These are phyloP conservation scores for Adansonia digitata DNA, from an alignment of 345 rosid species.

Conservation along the genomic window DNA sequence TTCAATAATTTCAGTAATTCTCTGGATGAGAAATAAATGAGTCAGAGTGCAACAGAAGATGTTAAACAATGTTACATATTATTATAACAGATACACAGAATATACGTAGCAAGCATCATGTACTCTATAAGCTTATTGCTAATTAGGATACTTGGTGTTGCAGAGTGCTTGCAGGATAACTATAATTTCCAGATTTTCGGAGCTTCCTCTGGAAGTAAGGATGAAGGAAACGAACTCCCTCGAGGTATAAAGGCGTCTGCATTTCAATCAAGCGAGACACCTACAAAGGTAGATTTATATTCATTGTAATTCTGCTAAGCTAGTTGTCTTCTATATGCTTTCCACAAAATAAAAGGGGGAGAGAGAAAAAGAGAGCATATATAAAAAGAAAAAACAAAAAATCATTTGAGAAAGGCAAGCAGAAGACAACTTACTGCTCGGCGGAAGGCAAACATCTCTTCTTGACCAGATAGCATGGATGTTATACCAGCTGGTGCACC, in stretches of 20 bases:
- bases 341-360: too few relatives aligned
- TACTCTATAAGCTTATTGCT: background rate
- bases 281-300: constrained; percentile 34
- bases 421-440: constrained; percentile 61
- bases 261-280: constrained; percentile 85
- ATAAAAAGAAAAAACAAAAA: too few relatives aligned
- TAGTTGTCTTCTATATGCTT: background rate
- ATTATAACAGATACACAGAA: background rate
- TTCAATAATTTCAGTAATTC: background rate
- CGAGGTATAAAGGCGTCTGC: constrained; percentile 79
- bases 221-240: constrained; percentile 62
- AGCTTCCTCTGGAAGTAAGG: constrained; percentile 51
- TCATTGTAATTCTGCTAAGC: background rate
- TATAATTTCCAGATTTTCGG: constrained; percentile 12
- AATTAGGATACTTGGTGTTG: constrained; percentile 4
- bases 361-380: background rate
- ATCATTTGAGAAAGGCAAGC: background rate
- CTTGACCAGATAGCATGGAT: constrained; percentile 79
- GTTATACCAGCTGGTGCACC: constrained; percentile 62
- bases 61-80: background rate
- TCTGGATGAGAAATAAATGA: background rate
- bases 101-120: background rate
- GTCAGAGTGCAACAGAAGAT: background rate
- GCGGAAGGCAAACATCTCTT: constrained; percentile 90
- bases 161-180: background rate